phyloP scores from a whole-genome alignment of 225 moss, liverwort and hornwort genomes.

The Marchantia polymorpha region DNA sequence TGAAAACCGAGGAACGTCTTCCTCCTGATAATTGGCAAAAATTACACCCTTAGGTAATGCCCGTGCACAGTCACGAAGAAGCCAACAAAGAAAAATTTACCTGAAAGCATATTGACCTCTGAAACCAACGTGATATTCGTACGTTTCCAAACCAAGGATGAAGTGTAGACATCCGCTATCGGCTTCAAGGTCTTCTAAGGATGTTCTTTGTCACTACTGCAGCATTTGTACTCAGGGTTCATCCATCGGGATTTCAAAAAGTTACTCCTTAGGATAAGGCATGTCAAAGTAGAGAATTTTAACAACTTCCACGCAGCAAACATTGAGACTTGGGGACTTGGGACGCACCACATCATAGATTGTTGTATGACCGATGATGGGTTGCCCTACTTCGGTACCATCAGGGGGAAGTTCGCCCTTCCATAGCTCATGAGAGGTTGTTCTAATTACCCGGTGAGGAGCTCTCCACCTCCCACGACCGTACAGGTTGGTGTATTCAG shows the following conservation, averaged over 20 bases:
- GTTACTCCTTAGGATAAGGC: too few species aligned
- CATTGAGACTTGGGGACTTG: not conserved
- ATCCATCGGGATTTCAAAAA: not conserved
- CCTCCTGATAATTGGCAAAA: constrained; percentile 38
- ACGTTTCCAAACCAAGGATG: too few species aligned
- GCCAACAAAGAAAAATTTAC: not conserved
- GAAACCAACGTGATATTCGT: too few species aligned
- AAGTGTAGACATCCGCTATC: too few species aligned
- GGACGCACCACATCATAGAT: constrained; percentile 53
- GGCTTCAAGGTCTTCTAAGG: too few species aligned
- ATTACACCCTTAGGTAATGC: not conserved
- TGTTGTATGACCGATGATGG: constrained; percentile 56
- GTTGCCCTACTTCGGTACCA: constrained; percentile 60
- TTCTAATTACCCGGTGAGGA: constrained; percentile 64
- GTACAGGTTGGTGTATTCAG: constrained; percentile 71
- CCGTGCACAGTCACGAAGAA: not conserved
- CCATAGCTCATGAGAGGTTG: constrained; percentile 65
- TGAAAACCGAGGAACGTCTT: constrained; percentile 62
- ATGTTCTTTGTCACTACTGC: too few species aligned
- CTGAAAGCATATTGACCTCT: too few species aligned
- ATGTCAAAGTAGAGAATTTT: too few species aligned
- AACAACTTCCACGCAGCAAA: too few species aligned
- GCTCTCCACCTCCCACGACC: constrained; percentile 83
- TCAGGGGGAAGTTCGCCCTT: constrained; percentile 55
- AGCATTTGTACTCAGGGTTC: not conserved